These are phyloP conservation scores for Silene uniflora DNA, from an alignment of 148 eudicot genomes.

Conservation along the genomic window DNA sequence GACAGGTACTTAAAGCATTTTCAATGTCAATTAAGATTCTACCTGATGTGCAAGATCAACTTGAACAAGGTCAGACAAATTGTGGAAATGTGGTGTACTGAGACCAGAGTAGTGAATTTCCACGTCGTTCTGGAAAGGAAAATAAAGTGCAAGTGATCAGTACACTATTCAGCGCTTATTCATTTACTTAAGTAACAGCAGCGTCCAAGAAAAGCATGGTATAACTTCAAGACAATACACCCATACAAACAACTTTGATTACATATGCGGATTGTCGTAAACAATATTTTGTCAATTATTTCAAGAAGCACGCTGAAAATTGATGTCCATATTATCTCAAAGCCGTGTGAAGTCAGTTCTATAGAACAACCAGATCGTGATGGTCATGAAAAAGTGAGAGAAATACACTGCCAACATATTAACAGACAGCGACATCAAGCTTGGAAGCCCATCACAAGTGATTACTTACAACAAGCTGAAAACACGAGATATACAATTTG, in stretches of 20 bases:
- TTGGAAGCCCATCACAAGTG: neutral
- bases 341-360: neutral
- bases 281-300: neutral
- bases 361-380: slow-evolving; percentile 6
- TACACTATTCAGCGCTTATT: neutral
- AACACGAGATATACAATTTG: neutral
- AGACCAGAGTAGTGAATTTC: slow-evolving; percentile 85
- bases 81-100: slow-evolving; percentile 79
- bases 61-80: slow-evolving; percentile 84
- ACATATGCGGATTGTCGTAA: neutral
- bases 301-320: neutral
- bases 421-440: neutral
- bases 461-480: neutral
- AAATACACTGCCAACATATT: slow-evolving; percentile 5
- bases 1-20: neutral
- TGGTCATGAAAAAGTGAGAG: slow-evolving; percentile 1
- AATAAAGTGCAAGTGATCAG: neutral
- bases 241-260: neutral
- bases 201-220: neutral
- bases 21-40: slow-evolving; percentile 1
- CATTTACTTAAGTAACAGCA: slow-evolving; percentile 2
- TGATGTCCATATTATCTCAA: neutral
- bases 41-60: slow-evolving; percentile 69
- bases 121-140: slow-evolving; percentile 51
- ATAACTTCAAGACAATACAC: slow-evolving; percentile 12